Evolutionary conservation across 345 rosid species (phyloP).

Genomic region (Fremontodendron californicum): DNA sequence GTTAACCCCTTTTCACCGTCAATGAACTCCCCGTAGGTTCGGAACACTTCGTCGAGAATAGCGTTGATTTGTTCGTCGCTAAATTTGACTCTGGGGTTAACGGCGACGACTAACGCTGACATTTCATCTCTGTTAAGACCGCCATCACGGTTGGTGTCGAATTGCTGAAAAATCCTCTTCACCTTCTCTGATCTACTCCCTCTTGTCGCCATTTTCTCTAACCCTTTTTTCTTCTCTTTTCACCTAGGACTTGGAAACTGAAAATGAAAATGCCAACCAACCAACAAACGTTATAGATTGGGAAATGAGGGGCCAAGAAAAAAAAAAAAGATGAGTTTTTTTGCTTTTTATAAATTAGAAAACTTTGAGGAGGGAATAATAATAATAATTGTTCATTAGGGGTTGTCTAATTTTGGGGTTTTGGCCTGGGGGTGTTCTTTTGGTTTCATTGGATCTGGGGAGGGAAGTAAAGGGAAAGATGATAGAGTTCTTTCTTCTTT

Average conservation of each 20-base stretch:
- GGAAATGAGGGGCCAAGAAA: background rate
- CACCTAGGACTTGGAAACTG: background rate
- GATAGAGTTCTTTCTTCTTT: too few relatives aligned
- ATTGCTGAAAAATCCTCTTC: constrained; percentile 83
- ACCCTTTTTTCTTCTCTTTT: background rate
- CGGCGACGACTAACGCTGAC: constrained; percentile 91
- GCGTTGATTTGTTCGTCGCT: constrained; percentile 96
- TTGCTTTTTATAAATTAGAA: background rate
- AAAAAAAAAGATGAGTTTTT: background rate
- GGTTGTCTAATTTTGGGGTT: background rate
- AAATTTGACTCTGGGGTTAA: constrained; percentile 92
- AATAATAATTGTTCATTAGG: background rate
- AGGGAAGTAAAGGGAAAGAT: background rate
- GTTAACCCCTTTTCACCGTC: constrained; percentile 80
- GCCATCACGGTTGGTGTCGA: constrained; percentile 76
- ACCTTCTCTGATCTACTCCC: constrained; percentile 97
- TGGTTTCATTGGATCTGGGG: background rate
- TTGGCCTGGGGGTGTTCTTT: background rate
- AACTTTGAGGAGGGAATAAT: too few relatives aligned
- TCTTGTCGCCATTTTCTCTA: constrained; percentile 61
- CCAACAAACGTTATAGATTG: background rate
- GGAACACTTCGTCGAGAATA: constrained; percentile 91
- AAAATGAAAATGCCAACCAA: background rate
- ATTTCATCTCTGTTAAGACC: constrained; percentile 91
- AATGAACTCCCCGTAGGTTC: constrained; percentile 86